phyloP scores from a whole-genome alignment of 345 rosid species.

The Raphanus sativus region DNA sequence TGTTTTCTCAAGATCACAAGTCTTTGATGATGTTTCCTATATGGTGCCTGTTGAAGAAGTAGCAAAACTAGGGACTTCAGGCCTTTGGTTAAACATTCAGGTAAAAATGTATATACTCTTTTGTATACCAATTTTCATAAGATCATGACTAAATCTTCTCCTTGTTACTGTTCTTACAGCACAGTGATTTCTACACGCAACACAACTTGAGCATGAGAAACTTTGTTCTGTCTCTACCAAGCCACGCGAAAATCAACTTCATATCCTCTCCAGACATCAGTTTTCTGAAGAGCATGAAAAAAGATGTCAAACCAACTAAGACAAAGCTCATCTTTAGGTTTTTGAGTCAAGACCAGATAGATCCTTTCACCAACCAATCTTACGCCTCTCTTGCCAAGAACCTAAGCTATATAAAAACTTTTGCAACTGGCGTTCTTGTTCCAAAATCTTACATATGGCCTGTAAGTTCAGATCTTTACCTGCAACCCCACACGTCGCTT shows the following conservation, averaged over 20 bases:
- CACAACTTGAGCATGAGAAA: slow-evolving; percentile 61
- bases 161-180: slow-evolving; percentile 35
- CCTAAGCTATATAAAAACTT: slow-evolving; percentile 62
- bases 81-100: slow-evolving; percentile 74
- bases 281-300: slow-evolving; percentile 49
- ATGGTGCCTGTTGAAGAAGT: slow-evolving; percentile 44
- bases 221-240: slow-evolving; percentile 47
- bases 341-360: slow-evolving; percentile 45
- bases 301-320: slow-evolving; percentile 36
- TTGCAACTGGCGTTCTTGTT: slow-evolving; percentile 76
- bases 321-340: slow-evolving; percentile 62
- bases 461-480: slow-evolving; percentile 40
- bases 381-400: slow-evolving; percentile 55
- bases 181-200: slow-evolving; percentile 53
- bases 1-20: slow-evolving; percentile 41
- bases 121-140: not conserved
- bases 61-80: slow-evolving; percentile 36
- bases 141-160: slow-evolving; percentile 6
- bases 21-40: slow-evolving; percentile 28
- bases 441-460: slow-evolving; percentile 76
- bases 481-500: slow-evolving; percentile 49
- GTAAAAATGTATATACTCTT: slow-evolving; percentile 29
- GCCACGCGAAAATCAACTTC: slow-evolving; percentile 39
- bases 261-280: slow-evolving; percentile 74
- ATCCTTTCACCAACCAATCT: slow-evolving; percentile 65